Conservation (phyloP, 352 stramenopile species). For the Blastocystis sp. region DNA sequence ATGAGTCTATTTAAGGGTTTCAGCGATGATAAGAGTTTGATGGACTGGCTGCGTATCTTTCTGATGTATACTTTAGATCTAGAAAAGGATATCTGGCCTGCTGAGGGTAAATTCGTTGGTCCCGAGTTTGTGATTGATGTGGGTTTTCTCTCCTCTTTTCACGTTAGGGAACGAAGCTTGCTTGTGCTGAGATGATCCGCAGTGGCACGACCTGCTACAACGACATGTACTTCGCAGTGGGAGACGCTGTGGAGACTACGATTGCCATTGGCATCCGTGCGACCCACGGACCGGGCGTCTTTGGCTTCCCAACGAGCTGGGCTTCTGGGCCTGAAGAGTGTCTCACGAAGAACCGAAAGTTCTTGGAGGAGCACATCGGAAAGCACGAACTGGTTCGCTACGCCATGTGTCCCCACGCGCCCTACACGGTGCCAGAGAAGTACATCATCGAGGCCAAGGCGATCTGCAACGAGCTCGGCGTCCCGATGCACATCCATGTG, state of each 20-base stretch:
- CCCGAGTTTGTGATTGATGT: slow-evolving; percentile 68
- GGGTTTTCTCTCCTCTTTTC: not conserved
- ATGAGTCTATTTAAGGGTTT: slow-evolving; percentile 78
- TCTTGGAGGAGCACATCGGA: not conserved
- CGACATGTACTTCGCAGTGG: slow-evolving; percentile 81
- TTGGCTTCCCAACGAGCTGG: slow-evolving; percentile 54
- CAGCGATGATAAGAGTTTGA: slow-evolving; percentile 76
- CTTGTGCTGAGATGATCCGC: slow-evolving; percentile 78
- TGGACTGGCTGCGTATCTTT: slow-evolving; percentile 70
- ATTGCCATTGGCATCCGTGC: slow-evolving; percentile 71
- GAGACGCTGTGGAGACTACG: slow-evolving; percentile 68
- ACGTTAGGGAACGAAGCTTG: slow-evolving; percentile 68
- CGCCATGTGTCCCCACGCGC: slow-evolving; percentile 75
- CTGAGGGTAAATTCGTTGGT: slow-evolving; percentile 72
- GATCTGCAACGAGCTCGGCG: slow-evolving; percentile 65
- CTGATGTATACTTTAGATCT: not conserved
- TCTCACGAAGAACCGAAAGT: not conserved
- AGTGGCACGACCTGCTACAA: slow-evolving; percentile 79
- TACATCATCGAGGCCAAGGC: slow-evolving; percentile 66
- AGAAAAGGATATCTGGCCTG: slow-evolving; percentile 76
- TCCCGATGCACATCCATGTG: slow-evolving; percentile 76
- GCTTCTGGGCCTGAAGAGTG: not conserved
- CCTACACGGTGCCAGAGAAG: slow-evolving; percentile 75
- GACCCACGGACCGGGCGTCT: slow-evolving; percentile 53
- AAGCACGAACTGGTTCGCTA: not conserved